Conservation (phyloP, 306 rosid species). For the Cucumis hystrix region DNA sequence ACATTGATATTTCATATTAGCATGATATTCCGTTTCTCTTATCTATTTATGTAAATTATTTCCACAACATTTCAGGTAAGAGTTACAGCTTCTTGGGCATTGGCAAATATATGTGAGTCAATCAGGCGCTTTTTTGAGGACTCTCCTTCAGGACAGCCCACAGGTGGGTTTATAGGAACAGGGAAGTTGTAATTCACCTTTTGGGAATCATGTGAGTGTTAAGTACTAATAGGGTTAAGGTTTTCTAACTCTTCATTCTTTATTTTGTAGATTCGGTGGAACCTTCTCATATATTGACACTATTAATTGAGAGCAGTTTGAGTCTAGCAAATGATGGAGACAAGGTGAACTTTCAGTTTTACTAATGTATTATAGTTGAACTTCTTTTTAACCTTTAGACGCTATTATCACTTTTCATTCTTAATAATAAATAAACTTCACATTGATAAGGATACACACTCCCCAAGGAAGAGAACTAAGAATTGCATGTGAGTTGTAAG, state of each 20-base stretch:
- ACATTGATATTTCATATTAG: neutral
- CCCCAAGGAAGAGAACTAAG: neutral
- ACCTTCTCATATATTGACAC: constrained; percentile 31
- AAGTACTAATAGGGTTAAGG: neutral
- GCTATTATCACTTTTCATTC: neutral
- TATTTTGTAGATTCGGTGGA: constrained; percentile 28
- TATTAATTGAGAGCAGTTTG: constrained; percentile 60
- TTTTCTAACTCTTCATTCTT: neutral
- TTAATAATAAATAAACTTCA: neutral
- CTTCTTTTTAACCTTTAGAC: neutral
- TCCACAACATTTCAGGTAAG: constrained; percentile 40
- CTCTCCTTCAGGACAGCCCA: constrained; percentile 21
- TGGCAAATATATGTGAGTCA: constrained; percentile 90
- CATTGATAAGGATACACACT: neutral
- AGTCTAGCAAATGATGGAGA: constrained; percentile 77
- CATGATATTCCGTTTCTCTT: neutral
- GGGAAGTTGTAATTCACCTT: neutral
- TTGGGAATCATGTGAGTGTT: neutral
- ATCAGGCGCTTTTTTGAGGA: constrained; percentile 37
- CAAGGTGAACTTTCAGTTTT: constrained; percentile 36
- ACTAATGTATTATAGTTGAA: neutral
- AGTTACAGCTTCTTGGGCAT: constrained; percentile 91
- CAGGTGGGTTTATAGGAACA: constrained; percentile 32
- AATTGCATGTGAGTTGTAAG: neutral
- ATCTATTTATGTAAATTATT: constrained; percentile 2